Evolutionary conservation across 108 stramenopile species (phyloP).

Genomic region (Pseudonitzschia multistriata): DNA sequence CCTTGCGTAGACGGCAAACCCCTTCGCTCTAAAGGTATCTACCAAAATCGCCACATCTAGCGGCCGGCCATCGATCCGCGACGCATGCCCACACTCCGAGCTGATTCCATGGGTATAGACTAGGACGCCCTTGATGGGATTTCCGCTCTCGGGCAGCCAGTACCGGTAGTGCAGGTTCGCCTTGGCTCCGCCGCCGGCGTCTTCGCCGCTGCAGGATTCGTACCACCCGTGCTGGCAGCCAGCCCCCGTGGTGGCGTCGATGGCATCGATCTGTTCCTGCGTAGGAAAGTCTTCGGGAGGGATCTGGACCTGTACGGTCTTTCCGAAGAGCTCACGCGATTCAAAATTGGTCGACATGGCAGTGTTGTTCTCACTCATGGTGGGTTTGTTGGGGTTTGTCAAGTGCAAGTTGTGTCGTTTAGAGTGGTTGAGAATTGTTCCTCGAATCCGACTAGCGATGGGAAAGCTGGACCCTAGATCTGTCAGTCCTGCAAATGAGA

Average conservation of each 20-base stretch:
- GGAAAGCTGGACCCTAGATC: too few species aligned
- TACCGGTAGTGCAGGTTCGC: conserved; percentile 11
- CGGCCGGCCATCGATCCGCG: conserved; percentile 3
- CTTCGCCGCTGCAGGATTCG: background rate
- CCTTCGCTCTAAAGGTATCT: conserved; percentile 14
- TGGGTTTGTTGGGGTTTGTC: too few species aligned
- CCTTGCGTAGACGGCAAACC: conserved; percentile 26
- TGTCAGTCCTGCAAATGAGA: too few species aligned
- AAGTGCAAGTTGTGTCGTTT: too few species aligned
- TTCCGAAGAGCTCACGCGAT: conserved; percentile 21
- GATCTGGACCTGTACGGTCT: conserved; percentile 6
- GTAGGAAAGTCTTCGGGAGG: conserved; percentile 34
- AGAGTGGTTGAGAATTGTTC: too few species aligned
- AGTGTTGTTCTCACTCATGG: too few species aligned
- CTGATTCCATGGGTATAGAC: conserved; percentile 44
- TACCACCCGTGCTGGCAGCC: conserved; percentile 49
- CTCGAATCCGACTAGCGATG: too few species aligned
- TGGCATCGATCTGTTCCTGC: conserved; percentile 28
- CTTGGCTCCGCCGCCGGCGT: background rate
- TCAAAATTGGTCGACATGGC: too few species aligned
- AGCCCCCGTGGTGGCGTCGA: conserved; percentile 23
- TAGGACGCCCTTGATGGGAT: conserved; percentile 36
- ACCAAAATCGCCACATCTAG: conserved; percentile 14
- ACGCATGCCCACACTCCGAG: conserved; percentile 22
- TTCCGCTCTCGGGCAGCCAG: conserved; percentile 24